Base-by-base conservation (phyloP, 2,329 filamentous ascomycete species). In the Colletotrichum zoysiae region DNA sequence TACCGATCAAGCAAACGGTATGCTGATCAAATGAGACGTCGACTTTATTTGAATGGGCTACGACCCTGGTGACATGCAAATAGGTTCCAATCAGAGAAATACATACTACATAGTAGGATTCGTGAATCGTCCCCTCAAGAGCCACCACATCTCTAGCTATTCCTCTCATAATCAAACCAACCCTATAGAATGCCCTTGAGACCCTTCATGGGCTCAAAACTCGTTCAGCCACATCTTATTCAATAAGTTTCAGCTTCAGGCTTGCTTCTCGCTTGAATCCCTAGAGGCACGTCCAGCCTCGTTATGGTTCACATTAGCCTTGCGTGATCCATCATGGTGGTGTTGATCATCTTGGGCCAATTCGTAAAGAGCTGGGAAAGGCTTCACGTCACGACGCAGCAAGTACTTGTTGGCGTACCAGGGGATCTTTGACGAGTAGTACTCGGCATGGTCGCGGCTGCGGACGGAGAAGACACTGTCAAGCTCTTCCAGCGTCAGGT, bases 401-500 rank as follows among this genome's bases (percentile, higher is more conserved):
- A 78, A 8, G 6, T 79, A 76, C 74, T 80, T 81, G 48, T 78
- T 78, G 50, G 76, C 33, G 38, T 80, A 81, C 78, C 79, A 81
- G 0, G 79, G 78, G 3, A 80, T 61, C 74, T 80, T 81, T 23
- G 69, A 70, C 4, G 72, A 16, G 65, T 81, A 80, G 70, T 82
- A 81, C 0, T 69, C 66, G 1, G 75, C 76, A 66, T 81, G 80
- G 5, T 79, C 77, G 6, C 74, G 66, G 74, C 80, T 81, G 3
- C 70, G 73, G 0, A 81, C 76, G 40, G 74, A 74, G n/a, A 81
- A 81, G 0, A 81, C 79, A 18, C 73, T 76, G 23, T 81, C 80
- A 0, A 81, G 78, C 61, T 81, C 80, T 65, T 81, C 80, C 0
- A 81, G 75, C 0, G 80, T 81, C 44, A 80, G 50, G 8, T 76